Conservation (phyloP, 768 basidiomycete species). For the Lactifluus rugatus region DNA sequence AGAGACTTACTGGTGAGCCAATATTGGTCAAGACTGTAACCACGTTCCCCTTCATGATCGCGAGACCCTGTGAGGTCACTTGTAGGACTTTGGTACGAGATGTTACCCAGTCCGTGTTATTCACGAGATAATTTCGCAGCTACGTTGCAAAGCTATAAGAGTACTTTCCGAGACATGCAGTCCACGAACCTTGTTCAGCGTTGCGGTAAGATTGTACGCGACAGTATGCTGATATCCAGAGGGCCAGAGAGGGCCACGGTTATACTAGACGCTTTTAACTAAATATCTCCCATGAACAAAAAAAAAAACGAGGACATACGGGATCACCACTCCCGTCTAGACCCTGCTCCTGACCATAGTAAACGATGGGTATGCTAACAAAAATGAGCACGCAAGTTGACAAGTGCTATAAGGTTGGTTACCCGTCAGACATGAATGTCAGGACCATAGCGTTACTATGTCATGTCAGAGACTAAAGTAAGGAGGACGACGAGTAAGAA, state of each 20-base stretch:
- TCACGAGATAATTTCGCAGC: slow-evolving; percentile 61
- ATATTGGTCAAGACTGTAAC: slow-evolving; percentile 60
- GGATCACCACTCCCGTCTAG: slow-evolving; percentile 59
- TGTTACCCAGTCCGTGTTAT: slow-evolving; percentile 40
- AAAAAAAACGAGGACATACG: slow-evolving; percentile 30
- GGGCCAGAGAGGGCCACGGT: slow-evolving; percentile 70
- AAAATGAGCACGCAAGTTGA: background rate
- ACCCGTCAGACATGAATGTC: slow-evolving; percentile 68
- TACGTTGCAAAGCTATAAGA: slow-evolving; percentile 20
- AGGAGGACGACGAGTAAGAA: background rate
- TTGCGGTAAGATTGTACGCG: slow-evolving; percentile 47
- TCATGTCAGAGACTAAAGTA: slow-evolving; percentile 9
- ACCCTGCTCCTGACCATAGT: slow-evolving; percentile 73
- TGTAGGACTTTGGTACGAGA: slow-evolving; percentile 44
- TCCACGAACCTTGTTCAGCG: slow-evolving; percentile 44
- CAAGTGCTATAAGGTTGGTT: background rate
- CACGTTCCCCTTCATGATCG: slow-evolving; percentile 53
- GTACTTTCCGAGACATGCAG: background rate
- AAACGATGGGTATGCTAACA: slow-evolving; percentile 61
- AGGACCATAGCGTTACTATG: slow-evolving; percentile 63
- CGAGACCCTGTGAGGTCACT: slow-evolving; percentile 42
- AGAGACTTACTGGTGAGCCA: slow-evolving; percentile 51
- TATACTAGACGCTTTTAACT: slow-evolving; percentile 35
- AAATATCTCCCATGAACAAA: background rate
- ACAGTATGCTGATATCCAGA: slow-evolving; percentile 52